A percentile compares a stretch with the other conserved stretches of the same genome.
These are phyloP conservation scores for Somion occarium DNA, from an alignment of 1,284 basidiomycete species.

Conservation along the genomic window DNA sequence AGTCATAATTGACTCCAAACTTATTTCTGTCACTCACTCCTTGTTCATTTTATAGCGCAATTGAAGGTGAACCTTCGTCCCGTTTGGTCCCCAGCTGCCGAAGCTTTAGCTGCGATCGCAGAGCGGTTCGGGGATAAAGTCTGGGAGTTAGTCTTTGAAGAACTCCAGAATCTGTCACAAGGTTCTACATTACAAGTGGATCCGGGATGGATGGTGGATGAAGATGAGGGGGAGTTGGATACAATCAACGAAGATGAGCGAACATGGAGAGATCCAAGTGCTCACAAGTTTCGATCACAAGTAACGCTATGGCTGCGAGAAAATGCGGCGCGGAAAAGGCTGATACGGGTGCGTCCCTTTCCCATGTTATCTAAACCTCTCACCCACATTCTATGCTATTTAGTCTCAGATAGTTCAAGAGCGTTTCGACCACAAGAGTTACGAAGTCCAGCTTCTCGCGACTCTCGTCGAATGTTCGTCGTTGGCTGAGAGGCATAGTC, in stretches of 20 bases:
- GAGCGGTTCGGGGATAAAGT: constrained; percentile 61
- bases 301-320: constrained; percentile 43
- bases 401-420: constrained; percentile 59
- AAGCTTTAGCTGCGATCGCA: constrained; percentile 58
- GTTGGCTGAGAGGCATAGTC: constrained; percentile 82
- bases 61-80: constrained; percentile 90
- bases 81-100: constrained; percentile 79
- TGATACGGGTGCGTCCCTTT: constrained; percentile 34
- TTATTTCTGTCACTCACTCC: constrained; percentile 3
- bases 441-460: constrained; percentile 76
- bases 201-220: constrained; percentile 22
- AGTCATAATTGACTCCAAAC: constrained; percentile 13
- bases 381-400: constrained; percentile 1
- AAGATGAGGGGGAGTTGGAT: constrained; percentile 27
- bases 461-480: constrained; percentile 62
- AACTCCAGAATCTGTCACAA: constrained; percentile 39
- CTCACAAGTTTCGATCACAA: constrained; percentile 50
- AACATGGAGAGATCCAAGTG: constrained; percentile 70
- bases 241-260: constrained; percentile 62
- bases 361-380: neutral
- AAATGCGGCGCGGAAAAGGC: constrained; percentile 19
- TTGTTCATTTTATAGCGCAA: constrained; percentile 51
- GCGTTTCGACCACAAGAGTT: constrained; percentile 70
- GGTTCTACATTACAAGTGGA: constrained; percentile 12
- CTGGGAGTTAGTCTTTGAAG: constrained; percentile 68